A percentile compares a stretch with the other conserved stretches of the same genome.
These are phyloP conservation scores for Salix exigua DNA, from an alignment of 345 rosid species.

Conservation along the genomic window DNA sequence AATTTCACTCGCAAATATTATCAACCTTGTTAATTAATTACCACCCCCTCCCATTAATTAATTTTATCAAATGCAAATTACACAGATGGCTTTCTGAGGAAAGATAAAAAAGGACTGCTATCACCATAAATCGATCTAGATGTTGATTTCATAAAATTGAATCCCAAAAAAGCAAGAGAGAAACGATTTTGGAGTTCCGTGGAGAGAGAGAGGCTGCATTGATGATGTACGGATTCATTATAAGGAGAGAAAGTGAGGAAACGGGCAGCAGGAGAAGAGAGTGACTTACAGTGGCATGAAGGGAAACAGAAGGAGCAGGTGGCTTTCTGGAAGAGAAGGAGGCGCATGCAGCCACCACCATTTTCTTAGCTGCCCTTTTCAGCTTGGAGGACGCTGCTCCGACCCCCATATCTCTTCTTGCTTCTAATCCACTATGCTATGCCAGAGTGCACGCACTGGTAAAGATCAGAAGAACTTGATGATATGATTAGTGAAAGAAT, in stretches of 20 bases:
- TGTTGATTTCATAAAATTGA: neutral
- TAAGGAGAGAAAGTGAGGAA: neutral
- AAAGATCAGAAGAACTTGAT: neutral
- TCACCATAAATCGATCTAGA: neutral
- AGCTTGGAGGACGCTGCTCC: slow-evolving; percentile 49
- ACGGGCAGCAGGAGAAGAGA: neutral
- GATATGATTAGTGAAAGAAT: neutral
- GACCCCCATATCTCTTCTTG: slow-evolving; percentile 32
- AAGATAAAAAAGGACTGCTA: neutral
- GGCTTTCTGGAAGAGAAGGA: slow-evolving; percentile 49
- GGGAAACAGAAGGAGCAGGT: slow-evolving; percentile 29
- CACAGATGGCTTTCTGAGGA: neutral
- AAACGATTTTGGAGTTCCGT: neutral
- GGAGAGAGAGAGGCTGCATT: neutral
- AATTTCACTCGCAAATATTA: neutral
- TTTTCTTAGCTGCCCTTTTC: slow-evolving; percentile 55
- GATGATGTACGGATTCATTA: neutral
- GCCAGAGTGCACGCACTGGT: neutral
- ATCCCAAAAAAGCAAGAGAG: neutral
- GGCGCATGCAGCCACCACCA: slow-evolving; percentile 68
- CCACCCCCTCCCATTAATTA: neutral
- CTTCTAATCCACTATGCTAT: neutral
- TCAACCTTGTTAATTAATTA: neutral
- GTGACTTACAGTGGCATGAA: slow-evolving; percentile 30
- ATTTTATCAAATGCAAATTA: neutral